phyloP scores from a whole-genome alignment of 179 eudicot species.

The Silene vulgaris region DNA sequence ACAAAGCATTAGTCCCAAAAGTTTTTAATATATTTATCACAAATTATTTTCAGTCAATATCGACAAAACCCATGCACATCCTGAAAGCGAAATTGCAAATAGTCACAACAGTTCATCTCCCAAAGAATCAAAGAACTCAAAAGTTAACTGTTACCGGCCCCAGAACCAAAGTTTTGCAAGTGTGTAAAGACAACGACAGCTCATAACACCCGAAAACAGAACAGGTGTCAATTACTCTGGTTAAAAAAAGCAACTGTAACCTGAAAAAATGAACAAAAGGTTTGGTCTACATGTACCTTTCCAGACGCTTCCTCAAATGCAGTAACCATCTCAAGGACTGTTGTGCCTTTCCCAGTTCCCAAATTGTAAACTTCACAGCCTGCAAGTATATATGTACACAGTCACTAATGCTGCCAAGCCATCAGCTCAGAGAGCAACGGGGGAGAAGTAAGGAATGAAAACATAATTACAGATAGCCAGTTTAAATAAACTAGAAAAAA shows the following conservation, averaged over 20 bases:
- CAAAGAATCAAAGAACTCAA: not conserved
- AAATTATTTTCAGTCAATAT: not conserved
- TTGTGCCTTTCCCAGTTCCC: conserved; percentile 96
- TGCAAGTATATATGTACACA: conserved; percentile 28
- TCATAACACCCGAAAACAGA: not conserved
- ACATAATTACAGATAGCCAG: not conserved
- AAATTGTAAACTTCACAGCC: conserved; percentile 95
- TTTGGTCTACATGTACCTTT: conserved; percentile 52
- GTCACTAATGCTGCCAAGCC: not conserved
- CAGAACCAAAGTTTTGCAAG: not conserved
- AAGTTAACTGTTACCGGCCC: not conserved
- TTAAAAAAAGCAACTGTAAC: not conserved
- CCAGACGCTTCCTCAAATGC: conserved; percentile 97
- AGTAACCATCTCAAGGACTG: conserved; percentile 93
- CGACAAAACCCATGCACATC: not conserved
- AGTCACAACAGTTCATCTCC: not conserved
- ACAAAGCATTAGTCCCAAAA: not conserved
- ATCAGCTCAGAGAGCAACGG: not conserved
- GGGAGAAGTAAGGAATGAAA: not conserved
- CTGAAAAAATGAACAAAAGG: conserved; percentile 1
- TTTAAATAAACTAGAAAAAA: not conserved
- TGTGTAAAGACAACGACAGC: not conserved
- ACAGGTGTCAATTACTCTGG: not conserved
- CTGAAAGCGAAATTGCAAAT: not conserved
- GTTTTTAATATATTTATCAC: not conserved